Percentiles rank a stretch among this genome's conserved stretches.
Conservation (phyloP, 1,139 yeast genomes). For the Candida mesenterica region DNA sequence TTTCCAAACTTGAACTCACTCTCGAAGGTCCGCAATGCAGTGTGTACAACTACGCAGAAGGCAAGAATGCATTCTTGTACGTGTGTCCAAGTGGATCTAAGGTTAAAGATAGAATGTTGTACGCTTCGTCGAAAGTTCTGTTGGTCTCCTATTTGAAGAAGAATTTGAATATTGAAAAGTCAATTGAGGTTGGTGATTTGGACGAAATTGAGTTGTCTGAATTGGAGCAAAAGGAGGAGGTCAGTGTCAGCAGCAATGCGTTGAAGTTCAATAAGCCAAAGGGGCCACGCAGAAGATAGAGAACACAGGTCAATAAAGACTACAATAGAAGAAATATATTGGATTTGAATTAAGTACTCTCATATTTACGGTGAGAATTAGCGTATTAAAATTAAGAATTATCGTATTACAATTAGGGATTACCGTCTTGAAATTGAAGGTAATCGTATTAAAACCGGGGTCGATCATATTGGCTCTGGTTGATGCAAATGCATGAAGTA, state of each 20-base stretch:
- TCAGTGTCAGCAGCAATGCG: conserved; percentile 17
- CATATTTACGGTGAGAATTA: no score
- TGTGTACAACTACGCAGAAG: conserved; percentile 42
- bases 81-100: conserved; percentile 89
- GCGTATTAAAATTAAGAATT: no score
- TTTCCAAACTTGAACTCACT: conserved; percentile 19
- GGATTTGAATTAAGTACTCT: no score
- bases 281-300: conserved; percentile 53
- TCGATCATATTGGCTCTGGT: no score
- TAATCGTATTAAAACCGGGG: no score
- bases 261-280: conserved; percentile 51
- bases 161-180: conserved; percentile 27
- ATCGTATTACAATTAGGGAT: neutral
- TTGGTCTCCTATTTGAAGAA: conserved; percentile 51
- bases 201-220: conserved; percentile 55
- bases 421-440: neutral
- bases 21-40: conserved; percentile 49
- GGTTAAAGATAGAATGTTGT: conserved; percentile 89
- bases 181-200: conserved; percentile 67
- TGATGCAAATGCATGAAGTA: no score
- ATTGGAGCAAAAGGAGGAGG: conserved; percentile 18
- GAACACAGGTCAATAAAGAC: no score
- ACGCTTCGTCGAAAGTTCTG: conserved; percentile 79
- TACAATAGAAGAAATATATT: no score
- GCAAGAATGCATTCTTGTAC: conserved; percentile 59